Base-by-base conservation (phyloP, 306 rosid genomes). In the Fragaria ananassa region DNA sequence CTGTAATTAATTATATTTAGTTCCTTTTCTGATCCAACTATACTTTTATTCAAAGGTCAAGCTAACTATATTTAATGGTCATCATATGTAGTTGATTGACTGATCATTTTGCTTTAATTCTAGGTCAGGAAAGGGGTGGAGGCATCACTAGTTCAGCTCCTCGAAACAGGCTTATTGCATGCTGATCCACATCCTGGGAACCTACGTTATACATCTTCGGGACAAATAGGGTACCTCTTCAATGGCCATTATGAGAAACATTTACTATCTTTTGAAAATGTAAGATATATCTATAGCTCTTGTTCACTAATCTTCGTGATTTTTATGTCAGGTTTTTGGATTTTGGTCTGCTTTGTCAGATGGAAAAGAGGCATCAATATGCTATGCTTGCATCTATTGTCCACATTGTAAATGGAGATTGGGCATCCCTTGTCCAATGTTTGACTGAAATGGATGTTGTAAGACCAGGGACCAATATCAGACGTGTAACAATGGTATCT, bases 131-230 rank as follows among this genome's bases (percentile, higher is more conserved):
- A 90, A 84, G 98, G 98, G 76, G 96, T 92, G 81, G 97, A 94
- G 86, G 88, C 97, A 79, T 83, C 92, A 62, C 82, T 94, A 76
- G 90, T 90, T 79, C 98, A 94, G 76, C 97, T 94, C 77, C 97
- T 94, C 62, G 98, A 94, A 88, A 94, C 98, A 8, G 97, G 98
- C 76, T 85, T 94, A 83, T 78, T 92, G 79, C 98, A 94, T 81
- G 98, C 98, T 76, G 98, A 94, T 90, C 98, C 97, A 74, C 98
- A 94, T 82, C 89, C 98, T 62, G 98, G 98, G 79, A 94, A 94
- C 92, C 78, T 94, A 86, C 93, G 96, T 76, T 94, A 89, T 80
- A 90, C 93, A 27, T 78, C 96, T 74, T 85, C 98, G 8, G 96
- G 98, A 78, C 84, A 94, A 86, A 77, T 94, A 76, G 93, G 97